Conservation (phyloP, 225 moss, liverwort and hornwort genomes). For the Neckera pumila region DNA sequence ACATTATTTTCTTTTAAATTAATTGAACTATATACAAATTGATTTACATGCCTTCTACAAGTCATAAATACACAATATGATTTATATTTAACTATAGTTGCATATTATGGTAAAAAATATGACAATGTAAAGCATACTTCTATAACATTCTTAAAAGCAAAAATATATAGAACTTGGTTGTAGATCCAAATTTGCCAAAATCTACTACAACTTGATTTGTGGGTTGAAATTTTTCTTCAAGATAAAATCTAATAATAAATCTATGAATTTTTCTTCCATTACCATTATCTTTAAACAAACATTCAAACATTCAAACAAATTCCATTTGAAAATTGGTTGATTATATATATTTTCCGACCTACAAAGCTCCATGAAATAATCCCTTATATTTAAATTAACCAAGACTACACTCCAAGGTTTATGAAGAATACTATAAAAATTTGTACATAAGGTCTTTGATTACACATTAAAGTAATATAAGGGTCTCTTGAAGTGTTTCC, state of each 20-base stretch:
- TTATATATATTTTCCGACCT: not conserved
- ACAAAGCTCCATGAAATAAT: not conserved
- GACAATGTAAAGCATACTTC: not conserved
- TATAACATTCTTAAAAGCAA: not conserved
- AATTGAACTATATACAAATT: not conserved
- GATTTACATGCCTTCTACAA: not conserved
- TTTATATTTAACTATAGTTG: too few species aligned
- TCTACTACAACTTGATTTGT: too few species aligned
- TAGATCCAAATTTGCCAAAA: not conserved
- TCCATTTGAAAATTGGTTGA: not conserved
- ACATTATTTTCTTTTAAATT: not conserved
- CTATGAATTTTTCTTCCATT: fast-evolving
- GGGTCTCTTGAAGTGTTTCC: not conserved
- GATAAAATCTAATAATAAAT: too few species aligned
- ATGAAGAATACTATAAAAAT: not conserved
- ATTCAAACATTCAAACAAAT: not conserved
- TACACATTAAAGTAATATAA: fast-evolving
- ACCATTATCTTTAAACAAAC: too few species aligned
- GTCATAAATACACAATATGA: fast-evolving
- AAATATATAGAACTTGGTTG: not conserved
- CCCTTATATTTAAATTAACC: not conserved
- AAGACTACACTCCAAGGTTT: fast-evolving
- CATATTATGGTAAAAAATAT: not conserved
- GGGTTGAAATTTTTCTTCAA: not conserved
- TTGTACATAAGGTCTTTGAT: not conserved